Conservation (phyloP, 805 yeast genomes). For the Yarrowia hollandica region DNA sequence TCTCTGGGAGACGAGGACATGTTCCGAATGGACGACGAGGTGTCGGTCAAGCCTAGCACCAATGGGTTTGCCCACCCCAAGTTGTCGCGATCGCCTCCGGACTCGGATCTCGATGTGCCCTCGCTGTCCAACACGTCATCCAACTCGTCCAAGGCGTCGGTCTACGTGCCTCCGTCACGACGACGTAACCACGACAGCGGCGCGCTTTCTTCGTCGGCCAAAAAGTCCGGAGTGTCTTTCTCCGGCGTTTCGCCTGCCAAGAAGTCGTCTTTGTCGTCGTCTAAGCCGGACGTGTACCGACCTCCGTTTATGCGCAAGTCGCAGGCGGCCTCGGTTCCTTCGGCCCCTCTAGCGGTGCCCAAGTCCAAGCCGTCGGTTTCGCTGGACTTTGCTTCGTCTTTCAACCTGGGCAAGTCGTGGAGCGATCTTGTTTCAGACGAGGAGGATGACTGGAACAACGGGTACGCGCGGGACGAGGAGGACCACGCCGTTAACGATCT, state of each 20-base stretch:
- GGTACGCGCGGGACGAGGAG: conserved; percentile 26
- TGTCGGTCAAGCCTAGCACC: not conserved
- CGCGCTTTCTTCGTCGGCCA: conserved; percentile 34
- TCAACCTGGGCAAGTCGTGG: conserved; percentile 40
- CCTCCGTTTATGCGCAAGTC: conserved; percentile 23
- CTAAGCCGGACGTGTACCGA: conserved; percentile 17
- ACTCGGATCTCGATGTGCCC: conserved; percentile 20
- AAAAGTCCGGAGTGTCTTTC: not conserved
- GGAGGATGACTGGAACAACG: conserved; percentile 35
- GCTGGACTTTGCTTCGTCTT: conserved; percentile 26
- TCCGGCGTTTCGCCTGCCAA: conserved; percentile 9
- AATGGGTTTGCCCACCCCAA: conserved; percentile 1
- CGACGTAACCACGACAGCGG: conserved; percentile 31
- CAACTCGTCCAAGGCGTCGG: conserved; percentile 28
- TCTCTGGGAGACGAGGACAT: conserved; percentile 25
- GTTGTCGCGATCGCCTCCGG: conserved; percentile 12
- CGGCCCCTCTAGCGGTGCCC: conserved; percentile 18
- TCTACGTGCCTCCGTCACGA: conserved; percentile 18
- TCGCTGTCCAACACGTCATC: conserved; percentile 27
- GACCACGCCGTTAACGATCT: conserved; percentile 17
- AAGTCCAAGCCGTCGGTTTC: conserved; percentile 32
- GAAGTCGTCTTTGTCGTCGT: conserved; percentile 10
- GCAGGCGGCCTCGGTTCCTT: conserved; percentile 19
- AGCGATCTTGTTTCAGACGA: conserved; percentile 37
- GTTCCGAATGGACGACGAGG: conserved; percentile 29